Conservation (phyloP, 2,329 filamentous ascomycete species). For the Lizonia empirigonia region DNA sequence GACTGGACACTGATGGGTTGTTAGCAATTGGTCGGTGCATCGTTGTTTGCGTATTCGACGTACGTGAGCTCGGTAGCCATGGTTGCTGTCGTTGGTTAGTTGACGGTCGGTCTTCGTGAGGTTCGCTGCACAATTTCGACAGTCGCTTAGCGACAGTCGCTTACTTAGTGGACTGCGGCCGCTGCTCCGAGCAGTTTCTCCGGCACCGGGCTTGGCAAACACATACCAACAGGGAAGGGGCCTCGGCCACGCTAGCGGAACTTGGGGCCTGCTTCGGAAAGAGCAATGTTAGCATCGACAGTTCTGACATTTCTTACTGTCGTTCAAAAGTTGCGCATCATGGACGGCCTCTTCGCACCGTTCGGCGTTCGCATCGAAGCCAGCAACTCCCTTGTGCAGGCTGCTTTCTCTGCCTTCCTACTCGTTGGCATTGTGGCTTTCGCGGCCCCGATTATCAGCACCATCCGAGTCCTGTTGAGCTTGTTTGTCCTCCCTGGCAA, state of each 20-base stretch:
- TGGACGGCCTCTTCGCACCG: conserved; percentile 17
- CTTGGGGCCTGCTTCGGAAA: conserved; percentile 12
- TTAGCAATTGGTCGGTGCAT: conserved; percentile 30
- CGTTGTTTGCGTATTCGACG: conserved; percentile 22
- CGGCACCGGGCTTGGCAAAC: background rate
- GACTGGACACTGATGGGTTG: conserved; percentile 87
- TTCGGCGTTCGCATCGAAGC: conserved; percentile 44
- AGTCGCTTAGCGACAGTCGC: conserved; percentile 22
- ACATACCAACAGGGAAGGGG: conserved; percentile 12
- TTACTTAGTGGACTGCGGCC: conserved; percentile 15
- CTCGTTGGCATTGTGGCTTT: conserved; percentile 40
- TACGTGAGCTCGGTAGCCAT: conserved; percentile 54
- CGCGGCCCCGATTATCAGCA: conserved; percentile 50
- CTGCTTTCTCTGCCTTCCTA: conserved; percentile 36
- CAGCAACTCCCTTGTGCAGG: conserved; percentile 34
- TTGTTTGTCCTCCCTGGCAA: conserved; percentile 57
- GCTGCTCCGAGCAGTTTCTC: background rate
- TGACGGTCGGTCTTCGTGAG: conserved; percentile 38
- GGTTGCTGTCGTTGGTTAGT: conserved; percentile 46
- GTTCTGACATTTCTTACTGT: background rate
- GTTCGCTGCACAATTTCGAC: conserved; percentile 24
- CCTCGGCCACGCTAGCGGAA: conserved; percentile 14
- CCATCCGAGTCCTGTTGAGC: conserved; percentile 54
- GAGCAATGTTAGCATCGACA: background rate
- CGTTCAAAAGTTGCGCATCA: conserved; percentile 2